Conservation (phyloP, 352 stramenopile species). For the Phytophthora niederhauseri region DNA sequence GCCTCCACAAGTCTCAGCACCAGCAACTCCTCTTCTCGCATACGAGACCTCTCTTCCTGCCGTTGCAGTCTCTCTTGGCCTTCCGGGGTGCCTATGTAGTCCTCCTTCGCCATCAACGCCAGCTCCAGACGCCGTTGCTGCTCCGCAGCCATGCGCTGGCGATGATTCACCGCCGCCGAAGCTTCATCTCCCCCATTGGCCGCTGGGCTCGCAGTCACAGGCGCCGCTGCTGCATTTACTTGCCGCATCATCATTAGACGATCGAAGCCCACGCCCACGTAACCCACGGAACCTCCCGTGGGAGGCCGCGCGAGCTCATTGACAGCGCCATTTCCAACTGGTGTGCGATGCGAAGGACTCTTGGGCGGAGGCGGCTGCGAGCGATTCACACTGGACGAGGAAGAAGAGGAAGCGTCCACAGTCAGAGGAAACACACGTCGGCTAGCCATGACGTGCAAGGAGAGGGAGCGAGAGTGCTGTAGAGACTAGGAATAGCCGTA, state of each 20-base stretch:
- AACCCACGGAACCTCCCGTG: constrained; percentile 15
- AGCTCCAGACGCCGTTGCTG: constrained; percentile 53
- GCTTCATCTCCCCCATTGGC: constrained; percentile 30
- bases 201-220: background rate
- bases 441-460: constrained; percentile 18
- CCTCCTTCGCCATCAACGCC: constrained; percentile 56
- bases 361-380: constrained; percentile 51
- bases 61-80: constrained; percentile 50
- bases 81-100: constrained; percentile 64
- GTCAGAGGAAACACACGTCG: constrained; percentile 52
- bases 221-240: constrained; percentile 47
- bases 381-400: constrained; percentile 1
- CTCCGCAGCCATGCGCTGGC: constrained; percentile 57
- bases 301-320: constrained; percentile 30
- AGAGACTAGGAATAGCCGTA: background rate
- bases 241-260: constrained; percentile 59
- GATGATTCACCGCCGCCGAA: constrained; percentile 72
- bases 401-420: constrained; percentile 35
- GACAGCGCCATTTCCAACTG: constrained; percentile 15
- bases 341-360: constrained; percentile 41
- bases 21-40: constrained; percentile 66
- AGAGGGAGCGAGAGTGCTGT: background rate
- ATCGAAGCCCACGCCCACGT: constrained; percentile 42
- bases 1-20: constrained; percentile 49
- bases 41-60: constrained; percentile 56